Conservation (phyloP, 306 rosid species). For the Abrus pulchellus region DNA sequence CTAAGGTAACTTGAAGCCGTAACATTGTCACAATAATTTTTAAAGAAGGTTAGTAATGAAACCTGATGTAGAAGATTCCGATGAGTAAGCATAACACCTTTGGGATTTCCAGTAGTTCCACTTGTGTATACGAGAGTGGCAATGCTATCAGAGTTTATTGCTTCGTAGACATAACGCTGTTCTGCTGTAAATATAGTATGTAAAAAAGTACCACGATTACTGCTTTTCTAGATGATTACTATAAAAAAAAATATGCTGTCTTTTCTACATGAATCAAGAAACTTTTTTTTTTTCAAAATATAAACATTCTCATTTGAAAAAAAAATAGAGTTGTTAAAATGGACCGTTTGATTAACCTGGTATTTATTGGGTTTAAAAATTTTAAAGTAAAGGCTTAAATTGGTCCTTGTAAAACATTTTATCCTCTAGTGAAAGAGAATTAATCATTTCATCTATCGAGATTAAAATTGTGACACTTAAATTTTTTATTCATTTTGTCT, state of each 20-base stretch:
- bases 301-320: neutral
- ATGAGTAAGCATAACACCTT: slow-evolving; percentile 97
- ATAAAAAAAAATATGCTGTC: neutral
- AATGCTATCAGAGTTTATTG: slow-evolving; percentile 72
- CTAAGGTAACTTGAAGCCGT: neutral
- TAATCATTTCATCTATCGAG: no score
- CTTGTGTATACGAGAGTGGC: slow-evolving; percentile 93
- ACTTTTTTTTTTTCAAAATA: neutral
- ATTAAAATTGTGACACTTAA: no score
- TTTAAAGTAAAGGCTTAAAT: no score
- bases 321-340: neutral
- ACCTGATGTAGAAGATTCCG: slow-evolving; percentile 95
- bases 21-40: slow-evolving; percentile 30
- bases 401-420: no score
- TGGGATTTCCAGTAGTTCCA: slow-evolving; percentile 95
- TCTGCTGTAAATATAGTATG: slow-evolving; percentile 57
- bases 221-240: slow-evolving; percentile 15
- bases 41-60: slow-evolving; percentile 39
- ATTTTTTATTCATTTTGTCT: no score
- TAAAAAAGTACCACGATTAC: slow-evolving; percentile 34
- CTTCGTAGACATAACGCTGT: slow-evolving; percentile 61
- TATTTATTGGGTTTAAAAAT: no score
- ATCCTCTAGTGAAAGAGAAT: no score
- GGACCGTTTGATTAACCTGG: no score
- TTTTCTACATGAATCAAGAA: neutral